These are phyloP conservation scores for Suillus cothurnatus DNA, from an alignment of 768 basidiomycete genomes.

Conservation along the genomic window DNA sequence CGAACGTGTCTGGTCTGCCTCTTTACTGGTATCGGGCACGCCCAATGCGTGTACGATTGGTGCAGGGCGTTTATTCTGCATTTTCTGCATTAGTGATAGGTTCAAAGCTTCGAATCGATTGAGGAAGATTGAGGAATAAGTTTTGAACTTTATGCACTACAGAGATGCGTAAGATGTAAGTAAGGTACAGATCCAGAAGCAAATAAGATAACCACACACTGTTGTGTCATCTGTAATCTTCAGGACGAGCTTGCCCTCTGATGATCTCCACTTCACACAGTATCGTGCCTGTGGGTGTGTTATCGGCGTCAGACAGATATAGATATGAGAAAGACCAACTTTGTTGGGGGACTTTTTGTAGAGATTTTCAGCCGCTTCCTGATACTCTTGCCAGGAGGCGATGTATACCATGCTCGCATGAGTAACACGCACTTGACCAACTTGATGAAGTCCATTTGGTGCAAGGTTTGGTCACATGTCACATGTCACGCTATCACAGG, in stretches of 20 bases:
- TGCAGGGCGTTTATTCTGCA: conserved; percentile 64
- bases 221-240: conserved; percentile 92
- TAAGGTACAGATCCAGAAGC: neutral
- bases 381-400: conserved; percentile 86
- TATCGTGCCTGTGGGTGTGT: conserved; percentile 70
- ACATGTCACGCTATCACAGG: conserved; percentile 15
- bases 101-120: conserved; percentile 96
- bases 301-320: neutral
- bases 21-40: conserved; percentile 16
- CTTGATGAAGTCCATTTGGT: conserved; percentile 16
- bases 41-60: conserved; percentile 28
- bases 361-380: conserved; percentile 85
- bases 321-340: conserved; percentile 44
- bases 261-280: conserved; percentile 87
- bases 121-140: conserved; percentile 90
- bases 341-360: conserved; percentile 79
- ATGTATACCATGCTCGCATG: conserved; percentile 83
- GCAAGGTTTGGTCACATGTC: conserved; percentile 18
- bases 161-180: neutral
- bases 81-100: conserved; percentile 81
- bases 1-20: conserved; percentile 32
- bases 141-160: conserved; percentile 96
- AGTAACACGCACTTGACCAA: conserved; percentile 4
- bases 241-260: conserved; percentile 84
- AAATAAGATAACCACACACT: conserved; percentile 48